These are phyloP conservation scores for Hibiscus tridactylites DNA, from an alignment of 345 rosid species.

Conservation along the genomic window DNA sequence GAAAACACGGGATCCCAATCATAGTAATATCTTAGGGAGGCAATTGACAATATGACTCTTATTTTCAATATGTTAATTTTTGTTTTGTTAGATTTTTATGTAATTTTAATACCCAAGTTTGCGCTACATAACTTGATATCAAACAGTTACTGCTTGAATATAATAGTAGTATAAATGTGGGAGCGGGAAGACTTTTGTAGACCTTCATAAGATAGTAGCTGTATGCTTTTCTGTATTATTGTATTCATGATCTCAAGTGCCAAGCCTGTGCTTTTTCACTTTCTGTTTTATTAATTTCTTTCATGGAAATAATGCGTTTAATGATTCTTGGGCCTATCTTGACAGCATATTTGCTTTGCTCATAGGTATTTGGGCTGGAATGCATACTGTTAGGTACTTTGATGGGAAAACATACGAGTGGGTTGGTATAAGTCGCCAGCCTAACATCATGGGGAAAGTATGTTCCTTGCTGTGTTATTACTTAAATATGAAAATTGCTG, in stretches of 20 bases:
- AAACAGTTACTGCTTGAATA: neutral
- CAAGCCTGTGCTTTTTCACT: neutral
- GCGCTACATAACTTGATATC: neutral
- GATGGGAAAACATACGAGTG: conserved; percentile 97
- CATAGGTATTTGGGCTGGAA: conserved; percentile 97
- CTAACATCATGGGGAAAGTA: conserved; percentile 84
- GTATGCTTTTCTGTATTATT: neutral
- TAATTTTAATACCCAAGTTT: neutral
- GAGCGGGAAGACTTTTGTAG: neutral
- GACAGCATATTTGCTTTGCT: conserved; percentile 6
- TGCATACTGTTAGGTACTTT: conserved; percentile 88
- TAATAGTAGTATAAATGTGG: neutral
- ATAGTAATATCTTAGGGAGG: neutral
- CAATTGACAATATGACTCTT: neutral
- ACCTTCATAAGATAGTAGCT: neutral
- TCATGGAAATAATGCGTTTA: neutral
- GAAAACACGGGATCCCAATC: neutral
- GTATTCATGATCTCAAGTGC: neutral
- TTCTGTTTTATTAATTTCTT: neutral
- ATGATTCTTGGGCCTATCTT: neutral
- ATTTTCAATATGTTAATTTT: neutral
- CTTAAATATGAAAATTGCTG: neutral
- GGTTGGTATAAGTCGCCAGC: conserved; percentile 98
- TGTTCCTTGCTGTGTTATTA: neutral
- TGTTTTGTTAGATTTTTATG: neutral